Evolutionary conservation across 2,329 filamentous ascomycete species (phyloP), one percentile per base, ranked within the genome.

Genomic region (Ceratocystis diversiconidia): DNA sequence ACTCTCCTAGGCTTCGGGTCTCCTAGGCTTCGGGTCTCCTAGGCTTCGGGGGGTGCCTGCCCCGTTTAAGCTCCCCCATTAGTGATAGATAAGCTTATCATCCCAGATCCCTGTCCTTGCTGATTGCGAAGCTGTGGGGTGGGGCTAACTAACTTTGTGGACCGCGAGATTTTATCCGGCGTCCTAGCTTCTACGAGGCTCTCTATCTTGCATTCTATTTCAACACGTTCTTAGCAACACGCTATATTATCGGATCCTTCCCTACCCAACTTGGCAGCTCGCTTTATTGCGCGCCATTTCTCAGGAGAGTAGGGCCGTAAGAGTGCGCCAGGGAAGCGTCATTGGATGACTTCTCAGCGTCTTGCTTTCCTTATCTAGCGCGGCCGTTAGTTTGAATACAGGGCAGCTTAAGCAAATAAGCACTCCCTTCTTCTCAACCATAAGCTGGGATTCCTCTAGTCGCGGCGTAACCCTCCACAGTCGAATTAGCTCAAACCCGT

Each of bases 121-220:
- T 19, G 19, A 22, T 28, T 41, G n/a, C 44, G 8, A 57, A 10
- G 25, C 28, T 30, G 22, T 28, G 28, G 8, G 8, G 25, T 57
- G 50, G 50, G 50, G 50, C 50, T n/a, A 30, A 55, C 12, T 55
- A 25, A 55, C 50, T 57, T 57, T 57, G 50, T 57, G 50, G 50
- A 57, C 50, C 22, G 50, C 50, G 50, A 57, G 50, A 57, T 57
- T 17, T 57, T 57, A 57, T 30, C 50, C 50, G 50, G 50, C 22
- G 19, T 17, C 50, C 12, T 57, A 15, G 50, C 50, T 30, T 28
- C 50, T 57, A 22, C 50, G 10, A 12, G 32, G 46, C 46, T 10
- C 50, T 57, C 50, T 57, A 57, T 57, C 50, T 55, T 12, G 6
- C 15, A 5, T 48, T 48, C 4, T 48, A 48, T 19, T 17, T n/a